Conservation (phyloP, 371 early-diverging fungal genomes). For the Rhizopus delemar region DNA sequence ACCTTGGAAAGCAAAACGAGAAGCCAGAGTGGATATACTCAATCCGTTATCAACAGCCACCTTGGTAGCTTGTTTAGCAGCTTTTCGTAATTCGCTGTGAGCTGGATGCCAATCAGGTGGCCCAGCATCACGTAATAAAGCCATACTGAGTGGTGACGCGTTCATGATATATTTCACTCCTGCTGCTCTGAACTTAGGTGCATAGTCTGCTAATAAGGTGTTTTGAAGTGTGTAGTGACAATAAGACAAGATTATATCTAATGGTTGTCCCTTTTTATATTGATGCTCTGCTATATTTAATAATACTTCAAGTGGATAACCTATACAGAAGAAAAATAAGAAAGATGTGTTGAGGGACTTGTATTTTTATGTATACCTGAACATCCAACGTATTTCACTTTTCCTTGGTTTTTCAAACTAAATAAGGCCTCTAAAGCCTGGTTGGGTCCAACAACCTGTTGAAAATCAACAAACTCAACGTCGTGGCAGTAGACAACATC, state of each 20-base stretch:
- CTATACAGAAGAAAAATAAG: constrained; percentile 18
- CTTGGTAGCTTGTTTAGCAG: constrained; percentile 52
- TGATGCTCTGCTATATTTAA: constrained; percentile 68
- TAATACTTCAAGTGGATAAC: constrained; percentile 73
- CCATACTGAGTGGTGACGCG: constrained; percentile 83
- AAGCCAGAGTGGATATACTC: constrained; percentile 63
- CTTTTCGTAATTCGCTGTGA: constrained; percentile 52
- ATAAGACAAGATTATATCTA: constrained; percentile 74
- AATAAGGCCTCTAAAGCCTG: constrained; percentile 68
- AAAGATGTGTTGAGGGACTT: neutral
- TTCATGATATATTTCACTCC: constrained; percentile 67
- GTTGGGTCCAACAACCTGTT: constrained; percentile 54
- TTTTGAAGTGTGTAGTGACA: constrained; percentile 79
- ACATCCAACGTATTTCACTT: constrained; percentile 72
- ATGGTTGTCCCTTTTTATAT: constrained; percentile 56
- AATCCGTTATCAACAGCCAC: constrained; percentile 40
- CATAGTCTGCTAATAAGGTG: constrained; percentile 57
- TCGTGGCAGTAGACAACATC: constrained; percentile 79
- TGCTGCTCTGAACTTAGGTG: constrained; percentile 54
- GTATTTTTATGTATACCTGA: constrained; percentile 50
- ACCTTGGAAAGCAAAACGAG: constrained; percentile 63
- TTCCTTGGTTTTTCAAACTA: constrained; percentile 66
- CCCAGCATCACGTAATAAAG: constrained; percentile 58
- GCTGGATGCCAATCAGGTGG: constrained; percentile 83
- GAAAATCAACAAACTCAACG: constrained; percentile 76